phyloP scores from a whole-genome alignment of 2,329 filamentous ascomycete genomes.

The Dothistroma pini region DNA sequence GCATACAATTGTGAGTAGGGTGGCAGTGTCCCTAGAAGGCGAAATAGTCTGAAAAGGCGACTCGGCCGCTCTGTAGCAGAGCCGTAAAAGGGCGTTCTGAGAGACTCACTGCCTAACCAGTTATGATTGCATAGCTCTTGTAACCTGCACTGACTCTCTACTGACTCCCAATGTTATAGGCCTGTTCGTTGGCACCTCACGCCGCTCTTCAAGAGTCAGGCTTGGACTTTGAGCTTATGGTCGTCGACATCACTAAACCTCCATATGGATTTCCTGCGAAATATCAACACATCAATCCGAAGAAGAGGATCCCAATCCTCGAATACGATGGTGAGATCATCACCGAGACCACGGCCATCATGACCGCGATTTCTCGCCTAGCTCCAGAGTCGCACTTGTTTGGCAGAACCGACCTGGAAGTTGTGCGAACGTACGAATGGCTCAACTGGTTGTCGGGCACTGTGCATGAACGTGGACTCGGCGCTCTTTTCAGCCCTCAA shows the following conservation, averaged over 20 bases:
- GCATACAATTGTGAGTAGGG: too few relatives aligned
- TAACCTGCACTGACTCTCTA: too few relatives aligned
- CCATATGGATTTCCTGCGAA: not conserved
- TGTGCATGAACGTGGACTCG: conserved; percentile 7
- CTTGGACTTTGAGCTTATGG: not conserved
- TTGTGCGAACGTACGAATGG: conserved; percentile 6
- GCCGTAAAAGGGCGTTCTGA: too few relatives aligned
- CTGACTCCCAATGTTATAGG: too few relatives aligned
- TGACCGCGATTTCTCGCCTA: conserved; percentile 1
- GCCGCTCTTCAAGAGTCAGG: not conserved
- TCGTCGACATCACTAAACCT: not conserved
- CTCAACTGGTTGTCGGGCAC: conserved; percentile 11
- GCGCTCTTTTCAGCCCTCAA: conserved; percentile 8
- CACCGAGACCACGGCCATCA: conserved; percentile 10
- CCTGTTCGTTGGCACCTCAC: not conserved
- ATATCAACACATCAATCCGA: conserved; percentile 6
- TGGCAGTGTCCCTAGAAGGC: too few relatives aligned
- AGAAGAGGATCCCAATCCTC: conserved; percentile 7
- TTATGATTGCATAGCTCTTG: too few relatives aligned
- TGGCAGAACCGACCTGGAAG: conserved; percentile 3
- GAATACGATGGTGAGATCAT: conserved; percentile 4
- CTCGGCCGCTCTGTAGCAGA: too few relatives aligned
- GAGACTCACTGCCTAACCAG: too few relatives aligned
- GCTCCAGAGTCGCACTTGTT: conserved; percentile 7
- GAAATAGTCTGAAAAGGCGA: too few relatives aligned